phyloP scores from a whole-genome alignment of 306 rosid genomes.

The Quercus suber region DNA sequence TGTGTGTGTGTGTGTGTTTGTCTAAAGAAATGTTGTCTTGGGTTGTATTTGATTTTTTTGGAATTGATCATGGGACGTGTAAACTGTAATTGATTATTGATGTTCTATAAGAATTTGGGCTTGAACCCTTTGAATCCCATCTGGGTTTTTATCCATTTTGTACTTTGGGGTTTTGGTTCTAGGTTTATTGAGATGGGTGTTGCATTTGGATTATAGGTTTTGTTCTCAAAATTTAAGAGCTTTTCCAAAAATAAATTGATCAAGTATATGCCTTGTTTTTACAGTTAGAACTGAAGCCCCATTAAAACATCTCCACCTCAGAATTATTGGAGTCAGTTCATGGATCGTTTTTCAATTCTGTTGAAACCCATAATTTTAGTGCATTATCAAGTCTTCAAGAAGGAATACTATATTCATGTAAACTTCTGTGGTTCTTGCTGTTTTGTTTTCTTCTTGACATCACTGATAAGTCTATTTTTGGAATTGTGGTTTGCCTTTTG shows the following conservation, averaged over 20 bases:
- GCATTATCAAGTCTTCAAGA: no score
- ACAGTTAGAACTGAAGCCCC: no score
- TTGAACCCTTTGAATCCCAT: conserved; percentile 1
- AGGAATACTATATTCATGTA: no score
- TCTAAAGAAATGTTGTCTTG: neutral
- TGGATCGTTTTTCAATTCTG: no score
- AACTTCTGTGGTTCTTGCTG: no score
- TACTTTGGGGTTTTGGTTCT: neutral
- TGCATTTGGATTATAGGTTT: neutral
- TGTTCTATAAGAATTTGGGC: conserved; percentile 1
- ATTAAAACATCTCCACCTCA: no score
- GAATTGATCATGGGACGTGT: neutral
- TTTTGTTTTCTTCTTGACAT: no score
- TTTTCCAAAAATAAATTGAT: no score
- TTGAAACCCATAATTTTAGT: no score
- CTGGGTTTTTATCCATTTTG: conserved; percentile 6
- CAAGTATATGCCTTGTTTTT: no score
- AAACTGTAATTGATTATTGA: neutral
- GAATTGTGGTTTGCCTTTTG: neutral
- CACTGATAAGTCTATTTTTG: neutral
- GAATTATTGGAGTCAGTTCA: no score
- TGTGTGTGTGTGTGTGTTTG: neutral
- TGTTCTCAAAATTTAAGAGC: no score
- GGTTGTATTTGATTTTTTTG: neutral
- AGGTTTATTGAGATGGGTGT: neutral